These are phyloP conservation scores for Rhodotorula sp. DNA, from an alignment of 1,284 basidiomycete species.

Conservation along the genomic window DNA sequence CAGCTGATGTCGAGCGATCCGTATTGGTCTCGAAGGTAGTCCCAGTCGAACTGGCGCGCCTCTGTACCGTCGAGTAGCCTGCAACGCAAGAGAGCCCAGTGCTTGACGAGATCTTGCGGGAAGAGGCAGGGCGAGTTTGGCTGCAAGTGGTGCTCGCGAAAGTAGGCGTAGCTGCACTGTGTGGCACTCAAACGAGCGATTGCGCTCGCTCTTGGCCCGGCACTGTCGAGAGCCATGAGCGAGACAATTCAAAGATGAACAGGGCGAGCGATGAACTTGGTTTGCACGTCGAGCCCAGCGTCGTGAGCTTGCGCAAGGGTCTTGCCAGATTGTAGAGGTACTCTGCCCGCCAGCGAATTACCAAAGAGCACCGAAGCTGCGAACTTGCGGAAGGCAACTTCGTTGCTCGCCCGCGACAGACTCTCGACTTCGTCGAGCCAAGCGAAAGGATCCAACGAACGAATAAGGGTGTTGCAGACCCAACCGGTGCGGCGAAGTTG, in stretches of 20 bases:
- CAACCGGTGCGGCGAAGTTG: no score
- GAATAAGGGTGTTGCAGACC: neutral
- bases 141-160: constrained; percentile 13
- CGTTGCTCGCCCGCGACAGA: no score
- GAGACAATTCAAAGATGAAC: neutral
- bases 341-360: no score
- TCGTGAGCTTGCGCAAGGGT: no score
- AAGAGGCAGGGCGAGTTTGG: constrained; percentile 33
- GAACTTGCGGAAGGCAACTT: no score
- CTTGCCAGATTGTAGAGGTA: no score
- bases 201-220: neutral
- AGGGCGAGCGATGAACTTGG: no score
- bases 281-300: no score
- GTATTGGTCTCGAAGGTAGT: constrained; percentile 4
- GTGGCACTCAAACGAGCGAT: neutral
- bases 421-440: no score
- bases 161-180: constrained; percentile 16
- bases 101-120: neutral
- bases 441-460: no score
- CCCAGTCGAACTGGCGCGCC: constrained; percentile 6
- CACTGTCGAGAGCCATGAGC: neutral
- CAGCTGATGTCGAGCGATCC: constrained; percentile 19
- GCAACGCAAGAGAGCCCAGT: neutral
- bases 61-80: neutral
- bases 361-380: no score